phyloP scores from a whole-genome alignment of 1,284 basidiomycete species.

The Amylostereum chailletii region DNA sequence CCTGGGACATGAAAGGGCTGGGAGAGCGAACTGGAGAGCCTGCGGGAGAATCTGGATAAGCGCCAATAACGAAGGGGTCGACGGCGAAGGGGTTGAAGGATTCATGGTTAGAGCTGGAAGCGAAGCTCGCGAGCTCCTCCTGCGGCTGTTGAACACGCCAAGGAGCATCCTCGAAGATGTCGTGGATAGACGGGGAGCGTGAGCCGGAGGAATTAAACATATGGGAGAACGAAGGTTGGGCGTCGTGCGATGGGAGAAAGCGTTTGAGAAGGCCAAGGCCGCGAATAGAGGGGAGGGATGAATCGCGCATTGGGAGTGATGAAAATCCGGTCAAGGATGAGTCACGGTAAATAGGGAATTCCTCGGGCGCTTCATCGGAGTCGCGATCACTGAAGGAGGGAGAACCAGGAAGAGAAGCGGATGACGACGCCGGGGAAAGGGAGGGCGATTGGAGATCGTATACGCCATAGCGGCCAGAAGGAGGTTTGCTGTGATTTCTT shows the following conservation, averaged over 20 bases:
- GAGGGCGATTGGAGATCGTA: conserved; percentile 20
- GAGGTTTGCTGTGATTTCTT: conserved; percentile 1
- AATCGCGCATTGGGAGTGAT: conserved; percentile 3
- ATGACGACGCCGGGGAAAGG: conserved; percentile 22
- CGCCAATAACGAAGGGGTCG: conserved; percentile 20
- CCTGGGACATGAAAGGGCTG: neutral
- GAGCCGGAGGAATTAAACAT: conserved; percentile 1
- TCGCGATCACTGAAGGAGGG: conserved; percentile 43
- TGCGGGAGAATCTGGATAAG: conserved; percentile 19
- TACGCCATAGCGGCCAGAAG: conserved; percentile 46
- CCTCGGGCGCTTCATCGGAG: conserved; percentile 35
- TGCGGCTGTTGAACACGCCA: conserved; percentile 3
- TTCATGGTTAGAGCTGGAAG: conserved; percentile 26
- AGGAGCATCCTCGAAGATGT: conserved; percentile 1
- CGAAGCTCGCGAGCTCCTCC: conserved; percentile 7
- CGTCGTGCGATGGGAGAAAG: conserved; percentile 9
- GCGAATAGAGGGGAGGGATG: conserved; percentile 8
- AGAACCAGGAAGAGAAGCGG: conserved; percentile 22
- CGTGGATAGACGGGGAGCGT: conserved; percentile 9
- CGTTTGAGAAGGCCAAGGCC: conserved; percentile 10
- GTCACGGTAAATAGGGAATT: conserved; percentile 15
- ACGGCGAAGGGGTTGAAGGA: conserved; percentile 27
- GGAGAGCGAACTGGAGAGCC: neutral
- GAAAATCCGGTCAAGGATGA: conserved; percentile 7
- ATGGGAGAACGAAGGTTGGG: conserved; percentile 4